Conservation (phyloP, 2,329 filamentous ascomycete species). For the Neonectria hederae region DNA sequence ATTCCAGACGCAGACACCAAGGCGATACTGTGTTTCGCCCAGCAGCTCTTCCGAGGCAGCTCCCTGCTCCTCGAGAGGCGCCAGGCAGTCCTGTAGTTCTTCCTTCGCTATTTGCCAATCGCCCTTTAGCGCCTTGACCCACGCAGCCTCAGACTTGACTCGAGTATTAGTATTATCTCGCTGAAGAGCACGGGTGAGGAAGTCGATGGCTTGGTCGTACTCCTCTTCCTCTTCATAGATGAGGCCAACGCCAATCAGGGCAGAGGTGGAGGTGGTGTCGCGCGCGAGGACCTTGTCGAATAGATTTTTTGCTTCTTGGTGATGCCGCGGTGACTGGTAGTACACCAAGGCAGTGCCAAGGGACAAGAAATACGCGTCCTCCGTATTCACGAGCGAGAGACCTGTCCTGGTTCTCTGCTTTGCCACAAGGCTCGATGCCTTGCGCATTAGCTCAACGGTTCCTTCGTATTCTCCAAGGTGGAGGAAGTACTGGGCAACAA, state of each 20-base stretch:
- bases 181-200: slow-evolving; percentile 78
- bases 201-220: slow-evolving; percentile 81
- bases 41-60: slow-evolving; percentile 72
- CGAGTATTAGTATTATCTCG: slow-evolving; percentile 79
- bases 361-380: slow-evolving; percentile 78
- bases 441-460: slow-evolving; percentile 81
- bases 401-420: slow-evolving; percentile 74
- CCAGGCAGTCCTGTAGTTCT: slow-evolving; percentile 76
- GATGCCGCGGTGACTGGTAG: slow-evolving; percentile 89
- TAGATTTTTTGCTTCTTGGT: slow-evolving; percentile 84
- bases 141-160: slow-evolving; percentile 87
- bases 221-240: slow-evolving; percentile 95
- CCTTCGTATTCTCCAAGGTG: slow-evolving; percentile 86
- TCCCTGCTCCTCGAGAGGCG: slow-evolving; percentile 69
- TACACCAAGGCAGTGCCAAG: slow-evolving; percentile 90
- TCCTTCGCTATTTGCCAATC: slow-evolving; percentile 74
- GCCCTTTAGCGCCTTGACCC: slow-evolving; percentile 87
- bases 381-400: slow-evolving; percentile 72
- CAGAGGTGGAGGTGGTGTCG: slow-evolving; percentile 79
- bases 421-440: slow-evolving; percentile 70
- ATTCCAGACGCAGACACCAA: slow-evolving; percentile 90
- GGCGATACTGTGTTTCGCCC: slow-evolving; percentile 85
- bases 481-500: slow-evolving; percentile 86
- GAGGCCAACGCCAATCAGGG: slow-evolving; percentile 88
- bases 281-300: slow-evolving; percentile 84